A percentile compares a stretch with the other conserved stretches of the same genome.
Conservation (phyloP, 108 stramenopile species). For the Fistulifera pelliculosa region DNA sequence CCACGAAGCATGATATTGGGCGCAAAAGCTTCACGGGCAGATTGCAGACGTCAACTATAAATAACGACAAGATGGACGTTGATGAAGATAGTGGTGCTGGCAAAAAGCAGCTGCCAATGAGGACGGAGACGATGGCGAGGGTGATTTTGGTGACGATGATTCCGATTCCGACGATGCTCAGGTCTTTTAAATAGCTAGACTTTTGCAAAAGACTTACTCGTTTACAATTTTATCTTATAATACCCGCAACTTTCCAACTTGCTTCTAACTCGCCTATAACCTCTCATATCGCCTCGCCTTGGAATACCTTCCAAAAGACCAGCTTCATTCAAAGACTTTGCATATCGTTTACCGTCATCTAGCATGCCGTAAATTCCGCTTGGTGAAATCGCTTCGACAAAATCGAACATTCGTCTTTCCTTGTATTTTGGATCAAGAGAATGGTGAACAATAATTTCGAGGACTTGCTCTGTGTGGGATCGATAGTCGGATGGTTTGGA, state of each 20-base stretch:
- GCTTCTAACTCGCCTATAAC: no score
- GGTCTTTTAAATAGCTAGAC: no score
- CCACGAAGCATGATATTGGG: constrained; percentile 33
- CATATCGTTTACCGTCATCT: constrained; percentile 55
- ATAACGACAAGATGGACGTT: not conserved
- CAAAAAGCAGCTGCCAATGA: not conserved
- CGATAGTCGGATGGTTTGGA: constrained; percentile 41
- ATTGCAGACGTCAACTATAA: not conserved
- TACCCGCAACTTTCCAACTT: no score
- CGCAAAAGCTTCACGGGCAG: not conserved
- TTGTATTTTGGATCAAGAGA: constrained; percentile 43
- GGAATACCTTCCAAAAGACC: constrained; percentile 36
- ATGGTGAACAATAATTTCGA: constrained; percentile 43
- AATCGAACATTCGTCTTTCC: constrained; percentile 29
- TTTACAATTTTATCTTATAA: no score
- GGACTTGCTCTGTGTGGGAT: constrained; percentile 1
- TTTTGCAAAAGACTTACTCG: no score
- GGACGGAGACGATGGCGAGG: constrained; percentile 10
- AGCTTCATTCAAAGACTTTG: constrained; percentile 42
- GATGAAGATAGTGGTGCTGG: not conserved
- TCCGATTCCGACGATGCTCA: not conserved
- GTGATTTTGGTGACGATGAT: constrained; percentile 16
- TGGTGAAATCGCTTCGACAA: constrained; percentile 49
- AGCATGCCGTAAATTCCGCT: constrained; percentile 61
- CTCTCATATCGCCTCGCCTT: not conserved